Evolutionary conservation across 768 basidiomycete genomes (phyloP).

Genomic region (Rubroboletus satanas): DNA sequence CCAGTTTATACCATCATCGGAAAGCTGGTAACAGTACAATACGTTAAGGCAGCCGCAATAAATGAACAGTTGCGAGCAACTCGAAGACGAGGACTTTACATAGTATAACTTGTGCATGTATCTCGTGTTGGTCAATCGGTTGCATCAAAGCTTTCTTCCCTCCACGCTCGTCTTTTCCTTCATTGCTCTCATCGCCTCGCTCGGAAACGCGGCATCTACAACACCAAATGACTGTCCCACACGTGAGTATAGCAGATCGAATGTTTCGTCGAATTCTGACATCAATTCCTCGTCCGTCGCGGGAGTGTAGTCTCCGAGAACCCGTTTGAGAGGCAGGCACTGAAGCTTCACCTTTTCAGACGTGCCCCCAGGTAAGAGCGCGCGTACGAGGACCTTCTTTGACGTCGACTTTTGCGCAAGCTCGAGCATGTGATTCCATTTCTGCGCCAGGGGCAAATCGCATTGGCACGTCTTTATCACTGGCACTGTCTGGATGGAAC

Average conservation of each 20-base stretch:
- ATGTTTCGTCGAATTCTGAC: conserved; percentile 20
- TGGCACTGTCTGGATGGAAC: conserved; percentile 7
- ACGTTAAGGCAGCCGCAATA: not conserved
- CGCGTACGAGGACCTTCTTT: conserved; percentile 25
- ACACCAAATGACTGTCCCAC: conserved; percentile 11
- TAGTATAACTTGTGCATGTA: not conserved
- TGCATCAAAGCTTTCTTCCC: not conserved
- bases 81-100: not conserved
- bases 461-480: conserved; percentile 21
- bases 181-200: conserved; percentile 11
- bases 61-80: not conserved
- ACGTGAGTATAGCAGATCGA: conserved; percentile 26
- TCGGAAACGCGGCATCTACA: conserved; percentile 24
- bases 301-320: conserved; percentile 9
- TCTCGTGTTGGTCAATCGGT: not conserved
- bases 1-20: conserved; percentile 1
- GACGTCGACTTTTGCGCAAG: conserved; percentile 22
- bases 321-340: conserved; percentile 19
- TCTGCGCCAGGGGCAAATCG: conserved; percentile 18
- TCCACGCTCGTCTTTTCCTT: conserved; percentile 9
- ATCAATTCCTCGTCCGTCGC: conserved; percentile 13
- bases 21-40: conserved; percentile 2
- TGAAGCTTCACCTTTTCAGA: conserved; percentile 26
- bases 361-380: conserved; percentile 26
- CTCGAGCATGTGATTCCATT: conserved; percentile 28